These are phyloP conservation scores for Pelargonium citronellum DNA, from an alignment of 441 rosid genomes.

Conservation along the genomic window DNA sequence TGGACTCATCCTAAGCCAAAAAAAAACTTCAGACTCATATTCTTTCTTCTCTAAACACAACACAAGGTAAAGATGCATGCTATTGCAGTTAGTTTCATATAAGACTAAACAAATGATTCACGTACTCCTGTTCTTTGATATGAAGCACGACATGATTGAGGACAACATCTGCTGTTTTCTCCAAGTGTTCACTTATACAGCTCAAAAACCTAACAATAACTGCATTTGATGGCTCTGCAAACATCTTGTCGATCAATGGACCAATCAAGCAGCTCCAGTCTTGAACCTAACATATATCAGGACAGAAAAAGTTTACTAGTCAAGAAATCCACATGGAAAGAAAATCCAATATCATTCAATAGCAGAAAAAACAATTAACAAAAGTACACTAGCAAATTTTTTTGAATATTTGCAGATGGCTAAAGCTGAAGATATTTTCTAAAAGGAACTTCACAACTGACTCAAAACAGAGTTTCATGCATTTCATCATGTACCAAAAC, in stretches of 20 bases:
- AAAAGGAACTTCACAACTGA: constrained; percentile 9
- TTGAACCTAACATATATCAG: constrained; percentile 47
- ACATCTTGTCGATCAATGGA: constrained; percentile 77
- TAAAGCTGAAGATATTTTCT: constrained; percentile 14
- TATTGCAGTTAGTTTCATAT: not conserved
- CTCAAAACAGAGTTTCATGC: constrained; percentile 16
- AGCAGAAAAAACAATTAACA: not conserved
- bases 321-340: constrained; percentile 9
- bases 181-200: constrained; percentile 59
- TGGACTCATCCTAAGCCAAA: no score
- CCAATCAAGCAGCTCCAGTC: constrained; percentile 65
- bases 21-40: no score
- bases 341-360: not conserved
- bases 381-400: not conserved
- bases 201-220: constrained; percentile 73
- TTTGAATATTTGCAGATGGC: not conserved
- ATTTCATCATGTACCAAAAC: not conserved
- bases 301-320: constrained; percentile 18
- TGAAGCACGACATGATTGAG: constrained; percentile 49
- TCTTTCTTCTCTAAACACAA: not conserved
- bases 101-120: constrained; percentile 11
- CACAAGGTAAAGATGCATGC: not conserved
- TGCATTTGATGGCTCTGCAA: constrained; percentile 82
- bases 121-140: constrained; percentile 64
- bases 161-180: constrained; percentile 49